phyloP scores from a whole-genome alignment of 2,329 filamentous ascomycete genomes.

The Exophiala mesophila region DNA sequence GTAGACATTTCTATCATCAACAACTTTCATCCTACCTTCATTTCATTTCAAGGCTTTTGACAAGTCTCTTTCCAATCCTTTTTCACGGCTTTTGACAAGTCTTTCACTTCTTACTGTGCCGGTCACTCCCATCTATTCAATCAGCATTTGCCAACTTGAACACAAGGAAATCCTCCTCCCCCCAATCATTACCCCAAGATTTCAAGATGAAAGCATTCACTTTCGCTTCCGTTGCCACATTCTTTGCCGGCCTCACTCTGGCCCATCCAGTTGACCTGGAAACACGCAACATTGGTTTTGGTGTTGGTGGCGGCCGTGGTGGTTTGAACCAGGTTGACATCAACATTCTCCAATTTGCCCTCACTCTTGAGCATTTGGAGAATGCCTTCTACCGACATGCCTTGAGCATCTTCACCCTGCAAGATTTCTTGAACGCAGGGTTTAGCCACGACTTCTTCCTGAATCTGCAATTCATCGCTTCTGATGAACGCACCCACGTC shows the following conservation, averaged over 20 bases:
- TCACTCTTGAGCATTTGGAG: conserved; percentile 64
- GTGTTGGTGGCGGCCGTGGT: too few relatives aligned
- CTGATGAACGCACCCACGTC: conserved; percentile 61
- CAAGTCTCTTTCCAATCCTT: conserved; percentile 20
- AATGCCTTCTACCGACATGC: conserved; percentile 67
- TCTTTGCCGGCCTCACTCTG: conserved; percentile 21
- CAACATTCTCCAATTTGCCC: conserved; percentile 52
- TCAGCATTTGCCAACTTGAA: not conserved
- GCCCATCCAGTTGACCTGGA: conserved; percentile 17
- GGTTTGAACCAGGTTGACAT: conserved; percentile 45
- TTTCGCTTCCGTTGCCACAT: conserved; percentile 16
- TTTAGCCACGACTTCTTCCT: conserved; percentile 51
- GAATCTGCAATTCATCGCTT: conserved; percentile 58
- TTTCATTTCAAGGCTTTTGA: conserved; percentile 24
- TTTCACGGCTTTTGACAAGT: conserved; percentile 21
- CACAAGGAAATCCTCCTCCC: not conserved
- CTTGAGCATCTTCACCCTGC: conserved; percentile 60
- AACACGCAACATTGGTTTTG: conserved; percentile 6
- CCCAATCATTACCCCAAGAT: not conserved
- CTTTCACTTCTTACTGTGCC: conserved; percentile 17
- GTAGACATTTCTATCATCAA: conserved; percentile 1
- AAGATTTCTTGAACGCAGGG: conserved; percentile 61
- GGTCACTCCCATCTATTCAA: conserved; percentile 17
- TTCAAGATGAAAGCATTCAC: conserved; percentile 21
- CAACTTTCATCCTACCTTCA: conserved; percentile 12